These are phyloP conservation scores for Eutrema japonicum DNA, from an alignment of 345 rosid species.

Conservation along the genomic window DNA sequence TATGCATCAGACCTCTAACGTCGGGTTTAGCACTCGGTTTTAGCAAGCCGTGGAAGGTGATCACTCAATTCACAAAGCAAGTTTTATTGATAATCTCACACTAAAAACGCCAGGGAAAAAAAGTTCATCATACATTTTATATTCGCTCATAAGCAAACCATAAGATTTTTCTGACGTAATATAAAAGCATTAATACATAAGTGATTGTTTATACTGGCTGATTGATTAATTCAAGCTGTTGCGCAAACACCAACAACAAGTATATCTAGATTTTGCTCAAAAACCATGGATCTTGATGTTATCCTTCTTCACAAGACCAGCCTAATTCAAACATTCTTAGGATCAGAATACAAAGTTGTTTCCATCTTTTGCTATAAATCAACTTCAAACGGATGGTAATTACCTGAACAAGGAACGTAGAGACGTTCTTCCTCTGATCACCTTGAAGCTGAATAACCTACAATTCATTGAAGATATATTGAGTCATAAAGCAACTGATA, in stretches of 20 bases:
- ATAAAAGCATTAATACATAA: constrained; percentile 32
- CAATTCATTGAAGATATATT: neutral
- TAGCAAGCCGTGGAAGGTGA: neutral
- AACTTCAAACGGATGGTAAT: neutral
- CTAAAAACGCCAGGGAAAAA: constrained; percentile 11
- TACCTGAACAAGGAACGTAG: constrained; percentile 51
- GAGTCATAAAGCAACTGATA: neutral
- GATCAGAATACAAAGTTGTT: neutral
- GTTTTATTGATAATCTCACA: constrained; percentile 35
- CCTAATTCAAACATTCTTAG: constrained; percentile 50
- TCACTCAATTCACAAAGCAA: constrained; percentile 3
- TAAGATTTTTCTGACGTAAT: constrained; percentile 1
- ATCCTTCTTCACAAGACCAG: constrained; percentile 84
- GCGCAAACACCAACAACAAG: neutral
- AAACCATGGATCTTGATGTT: constrained; percentile 86
- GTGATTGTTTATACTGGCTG: constrained; percentile 16
- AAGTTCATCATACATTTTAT: constrained; percentile 29
- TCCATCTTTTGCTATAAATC: neutral
- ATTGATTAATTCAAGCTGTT: constrained; percentile 33
- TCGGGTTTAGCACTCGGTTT: constrained; percentile 15
- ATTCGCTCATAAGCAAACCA: constrained; percentile 21
- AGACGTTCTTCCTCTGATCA: constrained; percentile 47
- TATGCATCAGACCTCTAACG: neutral
- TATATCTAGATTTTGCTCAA: constrained; percentile 36
- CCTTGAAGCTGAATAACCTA: constrained; percentile 52